Evolutionary conservation across 2,329 filamentous ascomycete species (phyloP), one percentile per base, ranked within the genome.

Genomic region (Diplocarpon rosae): DNA sequence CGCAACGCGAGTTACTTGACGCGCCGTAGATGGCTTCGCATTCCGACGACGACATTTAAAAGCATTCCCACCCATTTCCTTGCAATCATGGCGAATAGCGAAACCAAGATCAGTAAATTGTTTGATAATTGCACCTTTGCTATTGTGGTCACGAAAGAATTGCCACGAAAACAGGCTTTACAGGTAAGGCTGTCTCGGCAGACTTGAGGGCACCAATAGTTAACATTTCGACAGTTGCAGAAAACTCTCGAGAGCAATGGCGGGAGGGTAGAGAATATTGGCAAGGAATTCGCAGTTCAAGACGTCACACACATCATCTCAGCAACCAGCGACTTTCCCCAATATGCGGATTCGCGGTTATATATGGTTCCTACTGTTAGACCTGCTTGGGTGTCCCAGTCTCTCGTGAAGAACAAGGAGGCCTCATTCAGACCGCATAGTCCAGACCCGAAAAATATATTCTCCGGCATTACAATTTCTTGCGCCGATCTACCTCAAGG

Each of bases 401-500:
- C 84, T 3, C 63, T 95, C 2, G 63, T 70, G 16, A 83, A 80
- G 56, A 71, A 71, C 46, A 89, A 83, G 60, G 71, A 83, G 43
- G 80, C 80, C 29, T 87, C 86, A 55, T 77, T 89, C 9, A 79
- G 90, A 33, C 84, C 87, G 13, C 93, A 83, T 63, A 95, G 83
- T 37, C 92, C 92, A 1, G 92, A 98, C 57, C 89, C 90, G 1
- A 77, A 83, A 47, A 78, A 95, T 61, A 92, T 95, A 62, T 85
- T 98, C 65, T 85, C 84, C 41, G 81, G 87, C 54, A 83, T 96
- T 34, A 76, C 84, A 24, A 72, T 95, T 14, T 83, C 81, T 28
- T 93, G 85, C 59, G 86, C 82, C 37, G 85, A 92, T 56, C 77
- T 98, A 37, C 92, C 92, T 0, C 70, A 78, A 30, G 83, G 79